A percentile compares a stretch with the other conserved stretches of the same genome.
Evolutionary conservation across 495 filamentous ascomycete genomes (phyloP).

Genomic region (Hypomontagnella monticulosa): DNA sequence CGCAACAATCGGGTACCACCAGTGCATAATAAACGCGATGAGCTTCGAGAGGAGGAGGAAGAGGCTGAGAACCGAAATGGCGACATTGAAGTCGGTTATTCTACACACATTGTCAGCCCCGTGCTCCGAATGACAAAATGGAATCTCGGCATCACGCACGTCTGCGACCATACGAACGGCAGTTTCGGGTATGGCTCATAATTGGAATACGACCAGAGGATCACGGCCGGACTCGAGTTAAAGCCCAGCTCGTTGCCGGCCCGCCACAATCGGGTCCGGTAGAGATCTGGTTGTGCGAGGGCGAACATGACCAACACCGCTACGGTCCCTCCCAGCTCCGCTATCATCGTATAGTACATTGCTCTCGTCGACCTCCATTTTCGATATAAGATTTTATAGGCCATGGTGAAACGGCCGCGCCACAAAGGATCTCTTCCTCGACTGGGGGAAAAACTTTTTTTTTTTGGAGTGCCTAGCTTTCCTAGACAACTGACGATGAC

Average conservation of each 20-base stretch:
- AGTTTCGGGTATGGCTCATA: constrained; percentile 68
- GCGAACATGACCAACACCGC: constrained; percentile 80
- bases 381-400: constrained; percentile 56
- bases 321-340: constrained; percentile 76
- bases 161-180: constrained; percentile 83
- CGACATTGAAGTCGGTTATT: constrained; percentile 81
- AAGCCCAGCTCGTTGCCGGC: constrained; percentile 81
- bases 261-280: constrained; percentile 81
- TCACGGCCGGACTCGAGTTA: constrained; percentile 80
- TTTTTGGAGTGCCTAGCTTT: constrained; percentile 23
- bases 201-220: constrained; percentile 81
- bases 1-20: constrained; percentile 76
- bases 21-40: constrained; percentile 74
- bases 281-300: constrained; percentile 81
- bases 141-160: constrained; percentile 64
- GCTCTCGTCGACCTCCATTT: constrained; percentile 73
- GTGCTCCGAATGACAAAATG: constrained; percentile 5
- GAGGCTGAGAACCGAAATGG: constrained; percentile 78
- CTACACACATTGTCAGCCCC: constrained; percentile 55
- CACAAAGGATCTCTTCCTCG: constrained; percentile 27
- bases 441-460: no score
- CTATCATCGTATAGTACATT: constrained; percentile 70
- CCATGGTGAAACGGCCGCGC: constrained; percentile 47
- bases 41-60: constrained; percentile 73
- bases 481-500: not conserved